These are phyloP conservation scores for Sphaerulina populicola DNA, from an alignment of 2,329 filamentous ascomycete species.

Conservation along the genomic window DNA sequence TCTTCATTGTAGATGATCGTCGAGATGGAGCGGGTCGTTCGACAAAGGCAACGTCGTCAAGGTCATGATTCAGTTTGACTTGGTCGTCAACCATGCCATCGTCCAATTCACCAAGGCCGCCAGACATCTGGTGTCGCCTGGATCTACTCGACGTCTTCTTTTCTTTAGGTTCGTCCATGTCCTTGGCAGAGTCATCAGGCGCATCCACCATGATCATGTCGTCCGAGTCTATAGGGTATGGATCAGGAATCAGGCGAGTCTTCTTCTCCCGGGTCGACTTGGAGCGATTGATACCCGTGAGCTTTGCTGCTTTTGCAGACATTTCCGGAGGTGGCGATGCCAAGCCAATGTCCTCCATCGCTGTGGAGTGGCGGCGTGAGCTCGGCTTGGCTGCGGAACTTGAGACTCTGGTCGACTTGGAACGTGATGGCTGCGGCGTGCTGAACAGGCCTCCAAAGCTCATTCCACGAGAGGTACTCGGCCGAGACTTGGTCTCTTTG, in stretches of 20 bases:
- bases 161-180: conserved; percentile 26
- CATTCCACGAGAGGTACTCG: conserved; percentile 49
- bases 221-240: conserved; percentile 54
- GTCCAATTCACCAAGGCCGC: conserved; percentile 35
- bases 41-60: conserved; percentile 47
- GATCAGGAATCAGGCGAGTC: conserved; percentile 46
- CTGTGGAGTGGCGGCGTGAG: conserved; percentile 51
- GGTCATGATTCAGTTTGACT: conserved; percentile 39
- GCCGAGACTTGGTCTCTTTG: conserved; percentile 42
- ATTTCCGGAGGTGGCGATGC: conserved; percentile 66
- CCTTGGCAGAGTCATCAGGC: conserved; percentile 35
- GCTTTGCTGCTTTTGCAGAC: conserved; percentile 67
- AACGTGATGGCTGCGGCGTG: conserved; percentile 45
- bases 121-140: conserved; percentile 36
- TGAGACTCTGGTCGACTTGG: conserved; percentile 58
- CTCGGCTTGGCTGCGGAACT: conserved; percentile 30
- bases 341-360: conserved; percentile 56
- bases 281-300: conserved; percentile 53
- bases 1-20: conserved; percentile 54
- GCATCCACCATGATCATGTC: conserved; percentile 50
- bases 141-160: conserved; percentile 36
- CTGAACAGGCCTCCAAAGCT: conserved; percentile 54
- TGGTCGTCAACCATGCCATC: conserved; percentile 38
- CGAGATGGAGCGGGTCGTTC: conserved; percentile 47
- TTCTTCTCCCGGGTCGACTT: conserved; percentile 44